Conservation (phyloP, 2,329 filamentous ascomycete species). For the Tolypocladium ovalisporum region DNA sequence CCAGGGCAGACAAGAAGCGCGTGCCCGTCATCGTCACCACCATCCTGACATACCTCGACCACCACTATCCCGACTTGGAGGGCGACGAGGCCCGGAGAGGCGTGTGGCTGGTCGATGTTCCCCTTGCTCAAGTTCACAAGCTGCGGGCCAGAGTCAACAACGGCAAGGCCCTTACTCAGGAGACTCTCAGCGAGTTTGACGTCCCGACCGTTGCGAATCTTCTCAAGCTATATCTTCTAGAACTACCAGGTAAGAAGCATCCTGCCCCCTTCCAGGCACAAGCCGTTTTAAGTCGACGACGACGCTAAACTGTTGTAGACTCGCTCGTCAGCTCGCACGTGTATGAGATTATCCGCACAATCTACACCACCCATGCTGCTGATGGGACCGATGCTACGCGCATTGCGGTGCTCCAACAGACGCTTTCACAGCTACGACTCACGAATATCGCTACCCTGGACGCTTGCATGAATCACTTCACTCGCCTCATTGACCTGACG, state of each 20-base stretch:
- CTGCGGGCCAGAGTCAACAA: constrained; percentile 77
- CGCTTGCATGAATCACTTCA: constrained; percentile 96
- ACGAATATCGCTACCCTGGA: constrained; percentile 99
- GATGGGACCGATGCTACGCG: constrained; percentile 70
- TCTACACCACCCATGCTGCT: constrained; percentile 74
- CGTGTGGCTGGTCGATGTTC: constrained; percentile 92
- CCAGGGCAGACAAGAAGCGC: constrained; percentile 86
- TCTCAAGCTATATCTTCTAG: constrained; percentile 86
- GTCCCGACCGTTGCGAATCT: constrained; percentile 88
- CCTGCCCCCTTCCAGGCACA: background rate
- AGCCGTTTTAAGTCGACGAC: background rate
- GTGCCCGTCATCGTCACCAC: constrained; percentile 89
- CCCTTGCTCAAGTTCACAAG: constrained; percentile 72
- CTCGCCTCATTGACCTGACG: constrained; percentile 88
- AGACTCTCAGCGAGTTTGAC: constrained; percentile 78
- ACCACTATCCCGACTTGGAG: constrained; percentile 94
- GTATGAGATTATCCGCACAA: constrained; percentile 96
- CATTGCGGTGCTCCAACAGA: constrained; percentile 87
- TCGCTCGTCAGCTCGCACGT: constrained; percentile 97
- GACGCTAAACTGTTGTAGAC: constrained; percentile 42
- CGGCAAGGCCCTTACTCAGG: constrained; percentile 65
- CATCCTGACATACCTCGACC: constrained; percentile 87
- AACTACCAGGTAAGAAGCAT: constrained; percentile 68
- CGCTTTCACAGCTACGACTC: constrained; percentile 83
- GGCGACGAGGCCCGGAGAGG: constrained; percentile 85